Percentiles rank a stretch among this genome's conserved stretches.
Evolutionary conservation across 352 stramenopile species (phyloP).

Genomic region (Thraustochytrium striatum): DNA sequence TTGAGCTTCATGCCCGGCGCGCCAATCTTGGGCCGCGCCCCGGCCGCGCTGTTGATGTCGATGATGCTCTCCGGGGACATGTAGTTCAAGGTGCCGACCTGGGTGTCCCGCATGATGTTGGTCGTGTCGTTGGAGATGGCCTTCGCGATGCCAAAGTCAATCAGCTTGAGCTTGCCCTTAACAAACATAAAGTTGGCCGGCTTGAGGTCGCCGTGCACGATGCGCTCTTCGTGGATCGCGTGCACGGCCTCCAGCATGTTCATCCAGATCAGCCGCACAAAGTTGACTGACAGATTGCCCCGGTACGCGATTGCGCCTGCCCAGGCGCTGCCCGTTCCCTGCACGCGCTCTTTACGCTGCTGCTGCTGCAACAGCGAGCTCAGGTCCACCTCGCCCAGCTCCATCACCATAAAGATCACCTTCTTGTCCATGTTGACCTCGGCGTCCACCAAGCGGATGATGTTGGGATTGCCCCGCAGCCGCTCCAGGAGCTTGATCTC

Average conservation of each 20-base stretch:
- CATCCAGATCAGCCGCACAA: slow-evolving; percentile 94
- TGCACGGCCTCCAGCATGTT: slow-evolving; percentile 96
- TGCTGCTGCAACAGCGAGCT: slow-evolving; percentile 78
- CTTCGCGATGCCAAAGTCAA: slow-evolving; percentile 97
- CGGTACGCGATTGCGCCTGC: no score
- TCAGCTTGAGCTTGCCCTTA: slow-evolving; percentile 88
- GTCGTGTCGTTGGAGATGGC: slow-evolving; percentile 81
- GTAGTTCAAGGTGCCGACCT: slow-evolving; percentile 91
- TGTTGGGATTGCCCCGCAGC: slow-evolving; percentile 86
- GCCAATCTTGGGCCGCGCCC: slow-evolving; percentile 96
- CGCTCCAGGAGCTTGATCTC: slow-evolving; percentile 90
- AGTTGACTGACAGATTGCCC: slow-evolving; percentile 85
- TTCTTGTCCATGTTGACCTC: slow-evolving; percentile 72
- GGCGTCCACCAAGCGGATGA: slow-evolving; percentile 90
- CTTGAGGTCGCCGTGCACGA: slow-evolving; percentile 99
- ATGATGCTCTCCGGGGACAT: slow-evolving; percentile 94
- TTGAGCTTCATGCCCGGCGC: slow-evolving; percentile 99
- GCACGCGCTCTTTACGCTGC: neutral
- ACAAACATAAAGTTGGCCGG: slow-evolving; percentile 96
- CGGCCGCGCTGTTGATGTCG: slow-evolving; percentile 98
- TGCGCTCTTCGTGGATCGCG: slow-evolving; percentile 96
- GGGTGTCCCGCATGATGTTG: slow-evolving; percentile 97
- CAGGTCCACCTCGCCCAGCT: slow-evolving; percentile 94
- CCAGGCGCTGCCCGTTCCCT: neutral
- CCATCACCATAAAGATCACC: slow-evolving; percentile 77